phyloP scores from a whole-genome alignment of 306 rosid genomes.

The Alnus glutinosa region DNA sequence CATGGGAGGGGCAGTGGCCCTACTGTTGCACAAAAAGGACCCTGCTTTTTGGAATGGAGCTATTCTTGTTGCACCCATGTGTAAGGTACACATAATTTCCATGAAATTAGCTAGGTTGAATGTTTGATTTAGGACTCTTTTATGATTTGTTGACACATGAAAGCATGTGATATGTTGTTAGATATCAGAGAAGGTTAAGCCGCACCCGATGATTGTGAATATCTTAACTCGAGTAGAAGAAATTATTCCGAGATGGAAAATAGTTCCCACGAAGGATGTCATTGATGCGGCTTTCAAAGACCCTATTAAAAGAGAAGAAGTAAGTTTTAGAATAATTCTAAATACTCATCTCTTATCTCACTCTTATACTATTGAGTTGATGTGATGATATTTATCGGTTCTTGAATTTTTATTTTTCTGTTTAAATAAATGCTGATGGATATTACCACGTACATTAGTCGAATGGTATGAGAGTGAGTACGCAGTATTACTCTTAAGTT shows the following conservation, averaged over 20 bases:
- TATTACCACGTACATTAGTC: no score
- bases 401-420: no score
- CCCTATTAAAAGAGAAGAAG: conserved; percentile 65
- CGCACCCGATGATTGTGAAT: conserved; percentile 63
- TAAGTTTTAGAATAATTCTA: conserved; percentile 6
- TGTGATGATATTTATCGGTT: no score
- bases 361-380: no score
- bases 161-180: conserved; percentile 27
- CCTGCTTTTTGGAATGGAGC: conserved; percentile 83
- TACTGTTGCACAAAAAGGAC: conserved; percentile 65
- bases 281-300: conserved; percentile 73
- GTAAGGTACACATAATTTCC: conserved; percentile 52
- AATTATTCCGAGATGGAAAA: conserved; percentile 82
- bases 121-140: no score
- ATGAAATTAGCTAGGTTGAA: no score
- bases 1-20: conserved; percentile 88
- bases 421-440: no score
- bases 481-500: no score
- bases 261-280: conserved; percentile 78
- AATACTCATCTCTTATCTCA: no score
- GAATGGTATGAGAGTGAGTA: no score
- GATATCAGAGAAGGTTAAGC: conserved; percentile 87
- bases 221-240: conserved; percentile 59
- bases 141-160: no score
- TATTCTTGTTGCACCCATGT: conserved; percentile 91